Conservation (phyloP, 768 basidiomycete genomes). For the Kwoniella dejecticola region DNA sequence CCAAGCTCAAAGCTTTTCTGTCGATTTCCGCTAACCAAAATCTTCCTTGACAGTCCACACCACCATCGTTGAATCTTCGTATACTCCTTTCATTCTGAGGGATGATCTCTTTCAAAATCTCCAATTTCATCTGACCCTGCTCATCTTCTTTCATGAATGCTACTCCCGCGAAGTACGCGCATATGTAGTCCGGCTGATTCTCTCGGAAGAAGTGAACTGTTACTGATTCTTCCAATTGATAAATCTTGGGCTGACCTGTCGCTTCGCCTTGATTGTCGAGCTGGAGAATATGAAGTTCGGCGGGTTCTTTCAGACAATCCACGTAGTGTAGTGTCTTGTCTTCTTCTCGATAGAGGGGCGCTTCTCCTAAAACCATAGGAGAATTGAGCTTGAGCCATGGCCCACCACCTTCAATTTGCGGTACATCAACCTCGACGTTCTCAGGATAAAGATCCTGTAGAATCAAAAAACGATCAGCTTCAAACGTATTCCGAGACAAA, state of each 20-base stretch:
- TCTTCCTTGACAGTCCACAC: slow-evolving; percentile 23
- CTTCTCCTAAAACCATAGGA: slow-evolving; percentile 26
- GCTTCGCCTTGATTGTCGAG: slow-evolving; percentile 19
- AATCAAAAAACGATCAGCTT: neutral
- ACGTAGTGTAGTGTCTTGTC: slow-evolving; percentile 31
- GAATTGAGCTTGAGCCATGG: slow-evolving; percentile 24
- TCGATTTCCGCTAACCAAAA: slow-evolving; percentile 37
- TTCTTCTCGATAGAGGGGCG: slow-evolving; percentile 25
- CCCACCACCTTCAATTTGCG: slow-evolving; percentile 22
- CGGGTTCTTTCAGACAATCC: slow-evolving; percentile 32
- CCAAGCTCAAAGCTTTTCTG: slow-evolving; percentile 23
- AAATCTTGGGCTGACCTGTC: slow-evolving; percentile 12
- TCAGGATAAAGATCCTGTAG: slow-evolving; percentile 24
- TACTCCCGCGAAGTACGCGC: slow-evolving; percentile 29
- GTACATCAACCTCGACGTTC: slow-evolving; percentile 14
- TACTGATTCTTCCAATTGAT: slow-evolving; percentile 26
- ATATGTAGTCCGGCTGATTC: slow-evolving; percentile 27
- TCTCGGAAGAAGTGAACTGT: slow-evolving; percentile 32
- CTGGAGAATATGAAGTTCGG: slow-evolving; percentile 27
- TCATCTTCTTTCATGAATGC: slow-evolving; percentile 25
- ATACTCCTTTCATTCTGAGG: slow-evolving; percentile 23
- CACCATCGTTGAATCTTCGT: slow-evolving; percentile 32
- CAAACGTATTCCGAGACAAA: too few species aligned
- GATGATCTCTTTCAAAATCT: slow-evolving; percentile 32
- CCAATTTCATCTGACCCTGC: slow-evolving; percentile 13